phyloP scores from a whole-genome alignment of 139 green algal species.

The Gonium pectorale region DNA sequence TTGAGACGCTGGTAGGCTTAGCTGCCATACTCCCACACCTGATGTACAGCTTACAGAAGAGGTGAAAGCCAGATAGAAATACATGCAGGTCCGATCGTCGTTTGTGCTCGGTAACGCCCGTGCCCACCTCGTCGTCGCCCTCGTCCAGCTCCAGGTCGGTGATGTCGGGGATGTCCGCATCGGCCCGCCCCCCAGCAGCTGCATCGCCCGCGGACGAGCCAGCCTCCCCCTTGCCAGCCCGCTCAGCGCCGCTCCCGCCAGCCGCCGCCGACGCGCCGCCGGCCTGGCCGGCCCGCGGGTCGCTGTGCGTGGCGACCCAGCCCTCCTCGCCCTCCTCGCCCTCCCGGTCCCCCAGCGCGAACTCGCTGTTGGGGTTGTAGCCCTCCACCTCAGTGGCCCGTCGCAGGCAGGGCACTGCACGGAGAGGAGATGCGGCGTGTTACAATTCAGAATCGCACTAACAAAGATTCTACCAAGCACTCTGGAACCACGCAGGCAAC shows the following conservation, averaged over 20 bases:
- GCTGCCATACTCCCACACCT: too few species aligned
- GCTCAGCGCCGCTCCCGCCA: background rate
- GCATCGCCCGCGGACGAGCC: slow-evolving; percentile 63
- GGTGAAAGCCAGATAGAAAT: too few species aligned
- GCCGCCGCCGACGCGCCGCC: background rate
- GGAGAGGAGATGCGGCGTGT: too few species aligned
- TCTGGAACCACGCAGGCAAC: too few species aligned
- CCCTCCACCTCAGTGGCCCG: slow-evolving; percentile 76
- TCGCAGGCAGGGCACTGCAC: slow-evolving; percentile 85
- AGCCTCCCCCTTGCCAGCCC: slow-evolving; percentile 46
- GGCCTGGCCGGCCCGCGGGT: slow-evolving; percentile 23
- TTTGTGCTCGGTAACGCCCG: too few species aligned
- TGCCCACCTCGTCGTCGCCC: slow-evolving; percentile 72
- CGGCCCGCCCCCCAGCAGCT: slow-evolving; percentile 4
- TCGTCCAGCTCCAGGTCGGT: slow-evolving; percentile 77
- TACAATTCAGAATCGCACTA: background rate
- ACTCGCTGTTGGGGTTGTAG: slow-evolving; percentile 66
- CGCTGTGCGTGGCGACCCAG: slow-evolving; percentile 72
- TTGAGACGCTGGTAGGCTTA: too few species aligned
- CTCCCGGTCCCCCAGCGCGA: slow-evolving; percentile 62
- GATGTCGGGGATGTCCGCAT: slow-evolving; percentile 86
- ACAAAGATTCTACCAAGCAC: too few species aligned
- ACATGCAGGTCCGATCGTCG: too few species aligned
- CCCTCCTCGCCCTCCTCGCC: slow-evolving; percentile 79
- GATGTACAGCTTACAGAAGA: too few species aligned